Conservation (phyloP, 106 monocot species). For the Iris macrosiphon region DNA sequence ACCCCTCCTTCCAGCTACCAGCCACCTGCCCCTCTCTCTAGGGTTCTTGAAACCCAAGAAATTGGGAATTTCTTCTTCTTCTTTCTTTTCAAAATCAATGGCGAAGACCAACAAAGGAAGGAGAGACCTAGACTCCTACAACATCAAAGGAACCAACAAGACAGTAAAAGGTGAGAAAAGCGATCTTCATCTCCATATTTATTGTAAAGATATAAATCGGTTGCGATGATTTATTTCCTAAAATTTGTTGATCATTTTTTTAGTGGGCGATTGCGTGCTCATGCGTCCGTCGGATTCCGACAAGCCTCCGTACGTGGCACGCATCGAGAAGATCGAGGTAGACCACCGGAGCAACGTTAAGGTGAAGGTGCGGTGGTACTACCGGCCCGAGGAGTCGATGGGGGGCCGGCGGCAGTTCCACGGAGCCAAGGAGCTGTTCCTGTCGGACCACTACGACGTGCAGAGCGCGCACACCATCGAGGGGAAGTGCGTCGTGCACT, state of each 20-base stretch:
- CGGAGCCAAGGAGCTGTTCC: constrained; percentile 15
- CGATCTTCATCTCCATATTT: no score
- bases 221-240: no score
- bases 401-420: constrained; percentile 13
- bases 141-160: constrained; percentile 18
- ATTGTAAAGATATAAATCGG: no score
- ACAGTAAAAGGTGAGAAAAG: constrained; percentile 10
- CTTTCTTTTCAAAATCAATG: constrained; percentile 4
- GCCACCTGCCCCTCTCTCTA: no score
- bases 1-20: no score
- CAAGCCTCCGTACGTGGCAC: constrained; percentile 13
- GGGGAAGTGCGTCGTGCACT: constrained; percentile 12
- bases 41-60: no score
- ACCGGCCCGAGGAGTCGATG: constrained; percentile 16
- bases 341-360: constrained; percentile 10
- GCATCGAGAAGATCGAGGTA: constrained; percentile 16
- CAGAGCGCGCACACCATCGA: constrained; percentile 20
- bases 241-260: no score
- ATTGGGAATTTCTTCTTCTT: neutral
- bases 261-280: constrained; percentile 13
- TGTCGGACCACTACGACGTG: constrained; percentile 16
- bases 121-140: constrained; percentile 22
- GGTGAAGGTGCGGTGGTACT: constrained; percentile 17
- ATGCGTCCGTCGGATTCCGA: constrained; percentile 13
- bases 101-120: constrained; percentile 18